Evolutionary conservation across 1,284 basidiomycete genomes (phyloP), one percentile per base, ranked within the genome.

Genomic region (Cryptococcus sp.): DNA sequence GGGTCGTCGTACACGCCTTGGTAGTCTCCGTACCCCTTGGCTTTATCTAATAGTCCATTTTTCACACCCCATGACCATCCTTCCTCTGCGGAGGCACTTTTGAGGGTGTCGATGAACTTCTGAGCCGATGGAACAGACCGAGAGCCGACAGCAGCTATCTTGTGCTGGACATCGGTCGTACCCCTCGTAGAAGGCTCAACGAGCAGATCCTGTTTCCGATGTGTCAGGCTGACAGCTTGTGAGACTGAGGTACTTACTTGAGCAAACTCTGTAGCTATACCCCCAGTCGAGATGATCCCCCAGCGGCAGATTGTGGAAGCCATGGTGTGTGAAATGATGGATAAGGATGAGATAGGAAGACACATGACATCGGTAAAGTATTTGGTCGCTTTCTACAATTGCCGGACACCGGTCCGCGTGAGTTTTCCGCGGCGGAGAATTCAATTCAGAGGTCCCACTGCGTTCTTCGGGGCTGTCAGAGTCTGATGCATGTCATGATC

Each of bases 71-170:
- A 73, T 10, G 43, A 25, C 13, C 54, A 57, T 7, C 58, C 54
- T 19, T 63, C 67, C 16, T 58, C 62, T 1, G 63, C 66, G 6
- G 50, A 50, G 17, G 52, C 23, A 1, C 50, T 57, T 38, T 64
- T 65, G 47, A 81, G 65, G 25, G 79, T 78, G 43, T 83, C 71
- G 68, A 93, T 85, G 73, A 94, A 94, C 42, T 83, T 82, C 58
- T 85, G 78, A 3, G 92, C 92, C 47, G 85, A 88, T 25, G 83
- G 81, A 17, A 85, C 77, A 46, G 79, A 86, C 43, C 91, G 86
- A 25, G 92, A 94, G 10, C 89, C 91, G 23, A 93, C 87, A 2
- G 89, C 91, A 13, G 81, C 82, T 47, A 95, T 81, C 68, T 85
- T 85, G 79, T 95, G 92, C 3, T 81, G 75, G 10, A 95, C 83